These are phyloP conservation scores for Suhomyces terraborum DNA, from an alignment of 1,139 yeast species.

Conservation along the genomic window DNA sequence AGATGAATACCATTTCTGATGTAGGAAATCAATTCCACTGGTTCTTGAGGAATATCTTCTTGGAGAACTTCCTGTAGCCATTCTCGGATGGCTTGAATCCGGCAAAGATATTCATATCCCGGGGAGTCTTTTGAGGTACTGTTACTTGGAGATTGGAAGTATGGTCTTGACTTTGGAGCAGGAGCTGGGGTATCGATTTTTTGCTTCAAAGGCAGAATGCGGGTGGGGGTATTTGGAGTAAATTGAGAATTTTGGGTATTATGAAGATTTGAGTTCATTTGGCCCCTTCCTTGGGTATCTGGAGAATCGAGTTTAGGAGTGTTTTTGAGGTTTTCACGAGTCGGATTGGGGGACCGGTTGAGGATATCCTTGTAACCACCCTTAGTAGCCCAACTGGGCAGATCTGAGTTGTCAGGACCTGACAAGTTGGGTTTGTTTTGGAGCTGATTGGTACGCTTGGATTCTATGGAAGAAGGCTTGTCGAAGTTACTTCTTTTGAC, in stretches of 20 bases:
- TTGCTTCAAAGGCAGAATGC: constrained; percentile 21
- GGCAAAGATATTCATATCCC: constrained; percentile 81
- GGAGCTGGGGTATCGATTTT: constrained; percentile 18
- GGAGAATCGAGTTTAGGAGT: constrained; percentile 1
- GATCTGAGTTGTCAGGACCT: constrained; percentile 17
- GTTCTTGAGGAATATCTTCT: constrained; percentile 58
- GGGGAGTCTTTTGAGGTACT: constrained; percentile 35
- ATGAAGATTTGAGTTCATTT: background rate
- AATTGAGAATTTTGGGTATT: background rate
- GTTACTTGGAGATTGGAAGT: constrained; percentile 30
- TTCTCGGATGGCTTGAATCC: constrained; percentile 80
- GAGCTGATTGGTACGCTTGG: constrained; percentile 1
- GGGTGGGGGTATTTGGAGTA: constrained; percentile 7
- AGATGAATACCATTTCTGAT: constrained; percentile 82
- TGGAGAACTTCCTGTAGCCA: constrained; percentile 50
- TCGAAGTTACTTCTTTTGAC: constrained; percentile 16
- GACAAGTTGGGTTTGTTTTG: constrained; percentile 14
- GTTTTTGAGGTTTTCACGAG: constrained; percentile 2
- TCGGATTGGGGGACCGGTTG: constrained; percentile 19
- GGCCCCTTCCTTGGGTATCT: background rate
- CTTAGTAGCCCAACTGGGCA: constrained; percentile 29
- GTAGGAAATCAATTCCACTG: constrained; percentile 52
- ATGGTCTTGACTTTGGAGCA: constrained; percentile 22
- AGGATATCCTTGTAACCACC: constrained; percentile 23
- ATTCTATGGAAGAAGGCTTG: constrained; percentile 16